Conservation (phyloP, 139 green algal species). For the Tetradesmus lagerheimii region DNA sequence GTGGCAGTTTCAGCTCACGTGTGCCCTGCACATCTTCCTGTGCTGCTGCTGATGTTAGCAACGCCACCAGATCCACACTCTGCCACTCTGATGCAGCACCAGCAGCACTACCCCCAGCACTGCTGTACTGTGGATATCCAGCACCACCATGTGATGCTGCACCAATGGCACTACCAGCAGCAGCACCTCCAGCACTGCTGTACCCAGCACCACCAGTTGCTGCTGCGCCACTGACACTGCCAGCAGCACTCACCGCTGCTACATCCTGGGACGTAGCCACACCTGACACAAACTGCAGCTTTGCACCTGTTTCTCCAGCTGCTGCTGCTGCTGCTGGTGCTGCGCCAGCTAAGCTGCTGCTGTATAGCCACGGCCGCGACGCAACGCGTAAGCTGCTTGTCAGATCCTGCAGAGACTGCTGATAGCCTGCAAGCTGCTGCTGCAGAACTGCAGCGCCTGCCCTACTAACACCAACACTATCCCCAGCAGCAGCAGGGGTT, state of each 20-base stretch:
- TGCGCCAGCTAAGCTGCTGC: not conserved
- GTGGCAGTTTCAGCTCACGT: not conserved
- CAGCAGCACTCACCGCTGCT: not conserved
- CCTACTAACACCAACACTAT: not conserved
- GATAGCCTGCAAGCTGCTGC: not conserved
- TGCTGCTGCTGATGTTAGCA: not conserved
- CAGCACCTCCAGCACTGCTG: not conserved
- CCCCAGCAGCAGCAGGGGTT: not conserved
- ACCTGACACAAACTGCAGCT: not conserved
- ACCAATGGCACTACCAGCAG: not conserved
- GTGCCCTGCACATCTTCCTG: not conserved
- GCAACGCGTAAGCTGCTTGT: slow-evolving; percentile 10
- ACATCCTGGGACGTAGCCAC: not conserved
- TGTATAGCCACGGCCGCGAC: not conserved
- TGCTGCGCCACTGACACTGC: not conserved
- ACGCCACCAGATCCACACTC: not conserved
- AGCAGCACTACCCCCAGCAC: not conserved
- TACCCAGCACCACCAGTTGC: not conserved
- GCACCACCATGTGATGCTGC: not conserved
- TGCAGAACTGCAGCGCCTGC: not conserved
- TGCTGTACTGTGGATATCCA: not conserved
- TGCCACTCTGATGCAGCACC: not conserved
- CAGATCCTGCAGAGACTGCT: slow-evolving; percentile 13
- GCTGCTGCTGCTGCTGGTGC: not conserved
- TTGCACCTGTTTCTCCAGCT: not conserved